Conservation (phyloP, 164 flowering plant genomes). For the Tetrastigma voinierianum region DNA sequence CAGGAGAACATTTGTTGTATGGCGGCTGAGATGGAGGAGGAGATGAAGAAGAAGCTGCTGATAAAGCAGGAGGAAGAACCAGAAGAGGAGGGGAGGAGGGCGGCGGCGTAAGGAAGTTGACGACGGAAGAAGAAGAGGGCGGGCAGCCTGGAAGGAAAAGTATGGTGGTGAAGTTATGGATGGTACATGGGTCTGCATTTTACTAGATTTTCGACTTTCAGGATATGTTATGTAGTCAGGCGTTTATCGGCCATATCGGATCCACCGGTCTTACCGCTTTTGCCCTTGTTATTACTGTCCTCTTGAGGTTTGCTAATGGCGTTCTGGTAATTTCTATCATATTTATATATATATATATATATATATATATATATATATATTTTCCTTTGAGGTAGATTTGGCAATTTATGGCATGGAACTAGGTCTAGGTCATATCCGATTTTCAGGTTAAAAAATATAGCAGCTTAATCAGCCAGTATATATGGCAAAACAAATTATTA, state of each 20-base stretch:
- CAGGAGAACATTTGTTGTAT: too few species aligned
- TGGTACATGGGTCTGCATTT: conserved; percentile 64
- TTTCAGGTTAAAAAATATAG: too few species aligned
- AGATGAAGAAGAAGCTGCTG: conserved; percentile 17
- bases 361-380: too few species aligned
- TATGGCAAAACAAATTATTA: too few species aligned
- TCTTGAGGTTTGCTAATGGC: conserved; percentile 46
- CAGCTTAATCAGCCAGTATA: too few species aligned
- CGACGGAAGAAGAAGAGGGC: conserved; percentile 16
- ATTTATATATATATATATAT: too few species aligned
- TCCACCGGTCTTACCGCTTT: conserved; percentile 47
- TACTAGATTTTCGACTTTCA: conserved; percentile 47
- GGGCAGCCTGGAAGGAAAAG: conserved; percentile 11
- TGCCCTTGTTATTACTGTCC: conserved; percentile 45
- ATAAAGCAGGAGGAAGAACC: background rate
- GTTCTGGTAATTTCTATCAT: conserved; percentile 34
- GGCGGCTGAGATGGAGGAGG: conserved; percentile 8
- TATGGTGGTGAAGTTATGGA: conserved; percentile 49
- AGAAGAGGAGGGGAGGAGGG: conserved; percentile 8
- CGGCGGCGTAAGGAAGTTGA: too few species aligned
- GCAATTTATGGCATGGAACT: too few species aligned
- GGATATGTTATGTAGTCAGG: conserved; percentile 46
- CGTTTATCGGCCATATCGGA: conserved; percentile 60
- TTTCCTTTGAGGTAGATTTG: too few species aligned
- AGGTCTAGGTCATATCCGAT: too few species aligned